Evolutionary conservation across 441 rosid species (phyloP), one percentile per base, ranked within the genome.

Genomic region (Viola pubescens): DNA sequence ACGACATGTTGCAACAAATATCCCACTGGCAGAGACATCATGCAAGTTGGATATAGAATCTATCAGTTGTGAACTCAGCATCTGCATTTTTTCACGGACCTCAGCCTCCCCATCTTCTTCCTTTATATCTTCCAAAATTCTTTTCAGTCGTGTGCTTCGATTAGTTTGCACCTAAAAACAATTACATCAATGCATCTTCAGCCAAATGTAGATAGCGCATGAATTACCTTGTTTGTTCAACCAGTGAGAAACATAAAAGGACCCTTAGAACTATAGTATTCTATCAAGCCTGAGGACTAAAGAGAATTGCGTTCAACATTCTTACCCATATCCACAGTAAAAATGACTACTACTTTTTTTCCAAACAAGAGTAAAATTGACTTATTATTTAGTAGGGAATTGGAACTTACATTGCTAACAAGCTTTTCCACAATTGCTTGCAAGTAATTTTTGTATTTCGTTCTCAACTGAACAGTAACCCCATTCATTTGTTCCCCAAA

Each of bases 401-500:
- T 39, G 34, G 62, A 53, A 37, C 91, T 81, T 83, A 88, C 99
- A 61, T 94, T 86, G 78, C 58, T 81, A 61, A 88, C 84, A 61
- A 90, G 94, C 76, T 94, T 82, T 78, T 88, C 94, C 60, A 94
- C 96, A 2, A 75, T 79, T 12, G 95, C 99, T 60, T 86, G 97
- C 88, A 85, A 66, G 75, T 86, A 90, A 67, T 79, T 94, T 74
- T 89, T 94, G 79, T 86, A 90, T 73, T 90, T 90, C 54, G 99
- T 94, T 68, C 95, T 88, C 66, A 90, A 75, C 64, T 90, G 72
- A 60, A 94, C 99, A 0, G 94, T 86, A 65, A 86, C 79, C 64
- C 81, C 96, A 75, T 82, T 94, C 94, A 88, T 88, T 74, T 88
- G 95, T 67, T 94, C 97, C 11, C 97, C 97, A n/a, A 81, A 83